Conservation (phyloP, 2,329 filamentous ascomycete genomes). For the Talaromyces sp. region DNA sequence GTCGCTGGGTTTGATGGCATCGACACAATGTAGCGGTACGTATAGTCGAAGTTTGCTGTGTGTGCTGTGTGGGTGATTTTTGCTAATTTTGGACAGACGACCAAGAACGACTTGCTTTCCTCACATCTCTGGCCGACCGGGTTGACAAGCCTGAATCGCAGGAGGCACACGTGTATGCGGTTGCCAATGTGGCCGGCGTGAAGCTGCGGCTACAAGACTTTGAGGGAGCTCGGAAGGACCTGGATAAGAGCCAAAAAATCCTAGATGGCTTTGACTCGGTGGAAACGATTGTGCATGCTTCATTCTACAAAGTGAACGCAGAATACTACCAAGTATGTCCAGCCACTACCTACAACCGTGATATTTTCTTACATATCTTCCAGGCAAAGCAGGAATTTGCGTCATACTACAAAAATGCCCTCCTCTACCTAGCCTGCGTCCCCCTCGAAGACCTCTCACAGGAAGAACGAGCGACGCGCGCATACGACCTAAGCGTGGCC, state of each 20-base stretch:
- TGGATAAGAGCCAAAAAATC: conserved; percentile 81
- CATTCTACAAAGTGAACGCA: conserved; percentile 93
- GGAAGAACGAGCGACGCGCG: conserved; percentile 71
- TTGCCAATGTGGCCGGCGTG: conserved; percentile 80
- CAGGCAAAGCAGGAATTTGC: conserved; percentile 83
- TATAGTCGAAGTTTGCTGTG: too few species aligned
- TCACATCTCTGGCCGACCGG: conserved; percentile 74
- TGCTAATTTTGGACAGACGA: conserved; percentile 56
- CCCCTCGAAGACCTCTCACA: conserved; percentile 69
- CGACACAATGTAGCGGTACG: conserved; percentile 61
- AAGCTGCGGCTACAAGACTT: conserved; percentile 75
- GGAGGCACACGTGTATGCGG: conserved; percentile 92
- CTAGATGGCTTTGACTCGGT: conserved; percentile 91
- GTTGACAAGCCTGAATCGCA: conserved; percentile 89
- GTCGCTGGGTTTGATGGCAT: conserved; percentile 78
- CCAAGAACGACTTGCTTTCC: conserved; percentile 76
- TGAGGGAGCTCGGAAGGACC: conserved; percentile 76
- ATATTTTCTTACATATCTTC: not conserved
- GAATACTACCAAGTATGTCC: conserved; percentile 75
- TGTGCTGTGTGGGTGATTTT: not conserved
- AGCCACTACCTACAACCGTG: not conserved
- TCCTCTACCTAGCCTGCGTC: conserved; percentile 95
- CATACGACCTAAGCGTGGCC: conserved; percentile 87
- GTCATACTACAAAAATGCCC: conserved; percentile 93
- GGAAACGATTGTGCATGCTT: conserved; percentile 89